Evolutionary conservation across 768 basidiomycete genomes (phyloP).

Genomic region (Dioszegia hungarica): DNA sequence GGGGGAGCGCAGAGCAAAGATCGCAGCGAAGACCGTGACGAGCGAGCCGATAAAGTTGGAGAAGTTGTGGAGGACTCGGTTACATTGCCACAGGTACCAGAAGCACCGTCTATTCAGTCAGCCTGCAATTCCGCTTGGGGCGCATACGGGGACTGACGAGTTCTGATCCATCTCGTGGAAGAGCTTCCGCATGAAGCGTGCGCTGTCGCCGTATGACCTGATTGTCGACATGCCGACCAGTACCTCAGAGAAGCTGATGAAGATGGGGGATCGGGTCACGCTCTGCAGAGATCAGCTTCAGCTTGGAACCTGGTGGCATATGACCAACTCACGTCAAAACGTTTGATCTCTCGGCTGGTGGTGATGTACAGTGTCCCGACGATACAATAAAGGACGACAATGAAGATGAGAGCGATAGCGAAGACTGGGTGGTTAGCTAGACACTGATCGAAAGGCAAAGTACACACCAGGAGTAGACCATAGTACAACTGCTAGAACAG

Average conservation of each 20-base stretch:
- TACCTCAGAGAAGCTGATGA: slow-evolving; percentile 49
- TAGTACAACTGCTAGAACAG: slow-evolving; percentile 47
- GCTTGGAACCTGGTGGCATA: background rate
- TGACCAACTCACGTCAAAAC: slow-evolving; percentile 45
- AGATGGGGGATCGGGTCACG: slow-evolving; percentile 49
- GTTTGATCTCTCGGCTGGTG: slow-evolving; percentile 51
- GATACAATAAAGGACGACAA: slow-evolving; percentile 43
- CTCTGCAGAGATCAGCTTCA: slow-evolving; percentile 18
- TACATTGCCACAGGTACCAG: slow-evolving; percentile 50
- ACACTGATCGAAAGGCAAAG: background rate
- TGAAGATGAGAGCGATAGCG: slow-evolving; percentile 42
- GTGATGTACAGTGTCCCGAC: slow-evolving; percentile 50
- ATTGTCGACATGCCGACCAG: slow-evolving; percentile 51
- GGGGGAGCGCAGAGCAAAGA: slow-evolving; percentile 46
- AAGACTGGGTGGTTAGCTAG: slow-evolving; percentile 29
- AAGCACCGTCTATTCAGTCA: slow-evolving; percentile 44
- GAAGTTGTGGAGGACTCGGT: slow-evolving; percentile 45
- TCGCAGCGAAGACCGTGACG: slow-evolving; percentile 47
- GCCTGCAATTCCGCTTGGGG: background rate
- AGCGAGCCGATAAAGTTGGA: slow-evolving; percentile 48
- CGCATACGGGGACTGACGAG: no score
- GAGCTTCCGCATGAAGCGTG: slow-evolving; percentile 49
- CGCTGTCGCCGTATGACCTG: slow-evolving; percentile 50
- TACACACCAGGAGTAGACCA: slow-evolving; percentile 44
- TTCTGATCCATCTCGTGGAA: slow-evolving; percentile 49